Base-by-base conservation (phyloP, 768 basidiomycete species). In the Melanogaster broomeanus region DNA sequence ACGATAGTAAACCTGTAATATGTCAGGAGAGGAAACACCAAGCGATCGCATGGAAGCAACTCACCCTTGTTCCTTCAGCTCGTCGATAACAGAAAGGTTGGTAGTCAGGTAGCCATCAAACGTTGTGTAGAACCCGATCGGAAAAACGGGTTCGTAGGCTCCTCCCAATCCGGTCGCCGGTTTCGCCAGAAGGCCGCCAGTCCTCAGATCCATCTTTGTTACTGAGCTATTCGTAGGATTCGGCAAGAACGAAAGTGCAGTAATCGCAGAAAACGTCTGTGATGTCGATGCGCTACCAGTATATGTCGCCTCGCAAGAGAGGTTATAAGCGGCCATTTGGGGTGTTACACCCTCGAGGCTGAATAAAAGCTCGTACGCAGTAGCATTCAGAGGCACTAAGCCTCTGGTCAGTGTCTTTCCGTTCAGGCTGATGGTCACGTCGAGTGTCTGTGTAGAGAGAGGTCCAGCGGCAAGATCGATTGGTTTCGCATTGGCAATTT, bases 191-290 rank as follows among this genome's bases (percentile, higher is more conserved):
- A 85, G 52, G 1, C 77, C 81, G 3, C 84, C 83, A 5, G 81
- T 84, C 30, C 82, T 74, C 43, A 79, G 66, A 61, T 84, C 83
- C 76, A 83, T 80, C 59, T 84, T 85, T 0, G 82, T 83, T n/a
- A 82, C 83, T 2, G 79, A 77, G 13, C 78, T 76, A 49, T 80
- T 78, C 1, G 64, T 71, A 0, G 75, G 80, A 24, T 73, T 63
- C 5, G 83, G 82, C 30, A 84, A 67, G 48, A 77, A 78, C 1
- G 75, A 76, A 43, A 88, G 61, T 7, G 70, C 59, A 0, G 77
- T 72, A 3, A 72, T 69, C 3, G 80, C 71, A 3, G 62, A 67
- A 58, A 80, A 85, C 4, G 64, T 74, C 49, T 81, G 79, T 18
- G 59, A 55, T 74, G 24, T 67, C 62, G 51, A 75, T 53, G 7